A percentile compares a stretch with the other conserved stretches of the same genome.
These are phyloP conservation scores for Daldinia childiae DNA, from an alignment of 495 filamentous ascomycete genomes.

Conservation along the genomic window DNA sequence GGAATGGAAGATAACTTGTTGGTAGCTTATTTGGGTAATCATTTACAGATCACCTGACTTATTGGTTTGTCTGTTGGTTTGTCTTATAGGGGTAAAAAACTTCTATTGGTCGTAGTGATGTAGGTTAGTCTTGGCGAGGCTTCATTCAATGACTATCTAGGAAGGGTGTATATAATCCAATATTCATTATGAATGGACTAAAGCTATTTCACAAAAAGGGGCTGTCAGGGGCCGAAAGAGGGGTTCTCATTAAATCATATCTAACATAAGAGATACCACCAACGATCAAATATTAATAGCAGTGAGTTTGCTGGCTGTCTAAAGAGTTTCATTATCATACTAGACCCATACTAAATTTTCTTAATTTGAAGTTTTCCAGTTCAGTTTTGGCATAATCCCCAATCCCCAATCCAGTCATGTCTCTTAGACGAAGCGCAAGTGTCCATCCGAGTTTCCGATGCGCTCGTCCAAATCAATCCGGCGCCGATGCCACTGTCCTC, in stretches of 20 bases:
- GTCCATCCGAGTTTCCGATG: constrained; percentile 53
- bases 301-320: not conserved
- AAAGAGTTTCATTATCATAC: not conserved
- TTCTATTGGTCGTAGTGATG: not conserved
- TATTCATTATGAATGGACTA: not conserved
- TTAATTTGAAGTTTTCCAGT: not conserved
- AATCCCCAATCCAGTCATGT: not conserved
- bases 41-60: not conserved
- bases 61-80: not conserved
- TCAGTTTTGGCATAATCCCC: not conserved
- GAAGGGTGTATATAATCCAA: not conserved
- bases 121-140: not conserved
- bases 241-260: not conserved
- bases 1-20: not conserved
- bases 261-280: not conserved
- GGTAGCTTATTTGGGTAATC: not conserved
- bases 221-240: not conserved
- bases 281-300: not conserved
- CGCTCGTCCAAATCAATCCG: constrained; percentile 54
- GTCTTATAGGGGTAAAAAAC: not conserved
- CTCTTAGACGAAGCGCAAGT: constrained; percentile 38
- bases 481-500: constrained; percentile 47
- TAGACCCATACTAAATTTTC: not conserved
- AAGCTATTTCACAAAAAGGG: not conserved
- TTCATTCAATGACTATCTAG: not conserved